Evolutionary conservation across 2,329 filamentous ascomycete genomes (phyloP), one percentile per base, ranked within the genome.

Genomic region (Chalaropsis ovoidea): DNA sequence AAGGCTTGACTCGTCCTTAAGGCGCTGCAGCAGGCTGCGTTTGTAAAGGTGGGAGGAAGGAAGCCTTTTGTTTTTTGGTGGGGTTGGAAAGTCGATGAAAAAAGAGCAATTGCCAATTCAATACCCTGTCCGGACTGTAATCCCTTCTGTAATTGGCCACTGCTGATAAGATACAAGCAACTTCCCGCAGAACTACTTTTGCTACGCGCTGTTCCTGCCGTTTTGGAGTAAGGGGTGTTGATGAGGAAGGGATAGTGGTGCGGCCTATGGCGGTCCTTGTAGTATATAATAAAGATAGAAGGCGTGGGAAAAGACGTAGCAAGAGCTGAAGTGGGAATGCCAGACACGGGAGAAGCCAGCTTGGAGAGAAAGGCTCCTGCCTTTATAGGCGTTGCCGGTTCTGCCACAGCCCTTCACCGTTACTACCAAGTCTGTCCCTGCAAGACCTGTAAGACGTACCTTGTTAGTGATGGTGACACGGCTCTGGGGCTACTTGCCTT

Each of bases 161-260:
- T 41, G 19, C 19, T 56, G 56, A 67, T 64, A 67, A 67, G 65
- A 67, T 67, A 67, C 27, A 49, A 31, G 54, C 43, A 62, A 35
- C 19, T 63, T 61, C 42, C 45, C 35, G n/a, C 49, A 43, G 39
- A 27, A 22, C 39, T 64, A 27, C 47, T 24, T 49, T 62, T 41
- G 42, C 43, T 49, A 27, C 22, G 56, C n/a, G 13, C 35, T 61
- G 56, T 61, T 61, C 39, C 63, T 61, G 27, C 22, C 54, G 54
- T 39, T 60, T 31, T 31, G 31, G n/a, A n/a, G n/a, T n/a, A n/a
- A n/a, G n/a, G n/a, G n/a, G n/a, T n/a, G n/a, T n/a, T n/a, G n/a
- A n/a, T n/a, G n/a, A n/a, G n/a, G n/a, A 61, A 19, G 45, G 6
- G 17, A 47, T 47, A 19, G 15, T 19, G 8, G n/a, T n/a, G n/a